phyloP scores from a whole-genome alignment of 163 green algal genomes.

The Smithsoniella earleae region DNA sequence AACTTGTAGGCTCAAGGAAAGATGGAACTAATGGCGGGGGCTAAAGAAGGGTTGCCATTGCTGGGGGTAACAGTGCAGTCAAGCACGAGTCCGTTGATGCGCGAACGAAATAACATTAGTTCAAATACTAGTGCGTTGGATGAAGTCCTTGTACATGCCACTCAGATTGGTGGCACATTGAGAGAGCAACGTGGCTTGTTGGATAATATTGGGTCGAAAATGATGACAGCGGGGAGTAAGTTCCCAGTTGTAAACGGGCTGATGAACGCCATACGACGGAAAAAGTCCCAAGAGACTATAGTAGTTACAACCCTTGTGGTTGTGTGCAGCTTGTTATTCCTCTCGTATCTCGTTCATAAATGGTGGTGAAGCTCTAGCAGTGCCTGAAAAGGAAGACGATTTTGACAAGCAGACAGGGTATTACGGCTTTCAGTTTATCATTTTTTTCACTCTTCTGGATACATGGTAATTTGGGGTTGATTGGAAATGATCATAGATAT shows the following conservation, averaged over 20 bases:
- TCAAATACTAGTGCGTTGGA: constrained; percentile 26
- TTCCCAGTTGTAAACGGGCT: constrained; percentile 84
- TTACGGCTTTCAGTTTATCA: no score
- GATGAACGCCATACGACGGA: constrained; percentile 77
- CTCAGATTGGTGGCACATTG: constrained; percentile 45
- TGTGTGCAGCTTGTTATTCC: constrained; percentile 11
- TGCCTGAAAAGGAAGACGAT: no score
- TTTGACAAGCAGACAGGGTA: no score
- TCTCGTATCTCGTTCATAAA: constrained; percentile 9
- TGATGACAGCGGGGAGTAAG: constrained; percentile 48
- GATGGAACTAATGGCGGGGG: constrained; percentile 63
- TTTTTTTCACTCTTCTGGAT: no score
- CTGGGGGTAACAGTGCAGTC: constrained; percentile 44
- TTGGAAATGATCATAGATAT: no score
- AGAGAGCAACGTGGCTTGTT: constrained; percentile 72
- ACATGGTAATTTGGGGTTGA: no score
- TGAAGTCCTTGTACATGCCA: constrained; percentile 32
- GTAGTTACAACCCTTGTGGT: constrained; percentile 14
- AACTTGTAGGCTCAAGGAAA: constrained; percentile 54
- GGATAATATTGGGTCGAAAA: constrained; percentile 50
- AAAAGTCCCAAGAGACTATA: constrained; percentile 58
- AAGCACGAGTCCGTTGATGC: constrained; percentile 56
- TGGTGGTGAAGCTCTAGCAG: background rate
- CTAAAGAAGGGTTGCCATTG: constrained; percentile 36
- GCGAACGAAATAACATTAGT: constrained; percentile 58